Conservation (phyloP, 805 yeast genomes). For the Komagataella populi region DNA sequence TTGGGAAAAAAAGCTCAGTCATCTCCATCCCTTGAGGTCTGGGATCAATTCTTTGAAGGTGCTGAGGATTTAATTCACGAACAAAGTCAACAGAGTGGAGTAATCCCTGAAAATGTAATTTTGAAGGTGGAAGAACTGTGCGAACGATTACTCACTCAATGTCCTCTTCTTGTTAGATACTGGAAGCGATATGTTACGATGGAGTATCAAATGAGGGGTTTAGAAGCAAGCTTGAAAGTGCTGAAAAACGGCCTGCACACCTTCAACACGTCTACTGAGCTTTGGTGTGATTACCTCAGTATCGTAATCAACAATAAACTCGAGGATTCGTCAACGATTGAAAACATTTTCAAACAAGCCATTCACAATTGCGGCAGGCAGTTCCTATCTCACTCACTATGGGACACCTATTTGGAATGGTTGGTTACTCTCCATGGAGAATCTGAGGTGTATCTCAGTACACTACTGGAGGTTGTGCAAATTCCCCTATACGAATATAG, state of each 20-base stretch:
- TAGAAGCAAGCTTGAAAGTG: constrained; percentile 31
- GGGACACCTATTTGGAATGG: constrained; percentile 70
- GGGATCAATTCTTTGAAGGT: constrained; percentile 10
- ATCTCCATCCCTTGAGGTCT: constrained; percentile 3
- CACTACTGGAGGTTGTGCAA: constrained; percentile 30
- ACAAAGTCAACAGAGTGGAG: not conserved
- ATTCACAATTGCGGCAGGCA: constrained; percentile 45
- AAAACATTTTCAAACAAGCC: constrained; percentile 34
- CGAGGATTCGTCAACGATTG: constrained; percentile 16
- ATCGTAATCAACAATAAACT: constrained; percentile 32
- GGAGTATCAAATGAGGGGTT: constrained; percentile 42
- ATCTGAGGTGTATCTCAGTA: constrained; percentile 21
- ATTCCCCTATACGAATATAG: constrained; percentile 85
- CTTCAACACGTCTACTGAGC: constrained; percentile 45
- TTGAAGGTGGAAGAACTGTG: constrained; percentile 14
- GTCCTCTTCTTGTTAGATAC: constrained; percentile 43
- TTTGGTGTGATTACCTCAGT: constrained; percentile 56
- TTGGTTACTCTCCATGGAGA: constrained; percentile 24
- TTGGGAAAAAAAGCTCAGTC: not conserved
- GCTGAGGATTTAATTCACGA: not conserved
- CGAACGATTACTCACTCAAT: constrained; percentile 30
- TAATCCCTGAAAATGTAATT: constrained; percentile 3
- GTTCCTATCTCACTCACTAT: constrained; percentile 64
- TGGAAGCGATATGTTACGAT: constrained; percentile 54
- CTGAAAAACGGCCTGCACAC: constrained; percentile 29